Evolutionary conservation across 805 yeast genomes (phyloP).

Genomic region (Suhomyces sp.): DNA sequence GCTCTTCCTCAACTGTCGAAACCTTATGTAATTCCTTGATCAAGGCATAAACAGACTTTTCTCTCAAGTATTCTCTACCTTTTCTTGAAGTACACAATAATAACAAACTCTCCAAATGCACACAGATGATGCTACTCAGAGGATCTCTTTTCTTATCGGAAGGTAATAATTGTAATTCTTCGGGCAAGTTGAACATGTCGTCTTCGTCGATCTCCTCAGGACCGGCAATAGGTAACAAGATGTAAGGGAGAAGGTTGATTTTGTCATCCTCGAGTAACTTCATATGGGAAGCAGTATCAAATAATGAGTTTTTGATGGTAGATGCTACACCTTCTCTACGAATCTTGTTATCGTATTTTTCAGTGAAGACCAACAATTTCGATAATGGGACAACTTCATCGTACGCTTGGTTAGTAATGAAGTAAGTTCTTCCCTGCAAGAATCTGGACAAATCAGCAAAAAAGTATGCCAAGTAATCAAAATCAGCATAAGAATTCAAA

Average conservation of each 20-base stretch:
- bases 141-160: slow-evolving; percentile 79
- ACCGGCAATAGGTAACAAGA: slow-evolving; percentile 76
- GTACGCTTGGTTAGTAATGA: slow-evolving; percentile 67
- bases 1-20: slow-evolving; percentile 41
- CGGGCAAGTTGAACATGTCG: slow-evolving; percentile 85
- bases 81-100: slow-evolving; percentile 72
- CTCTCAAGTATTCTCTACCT: slow-evolving; percentile 75
- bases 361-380: slow-evolving; percentile 81
- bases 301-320: slow-evolving; percentile 84
- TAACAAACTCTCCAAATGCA: slow-evolving; percentile 77
- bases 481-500: slow-evolving; percentile 70
- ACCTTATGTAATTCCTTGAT: slow-evolving; percentile 81
- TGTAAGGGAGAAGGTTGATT: slow-evolving; percentile 76
- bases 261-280: slow-evolving; percentile 56
- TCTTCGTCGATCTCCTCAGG: slow-evolving; percentile 78
- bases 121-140: slow-evolving; percentile 56
- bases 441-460: slow-evolving; percentile 89
- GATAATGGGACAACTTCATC: slow-evolving; percentile 77
- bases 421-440: slow-evolving; percentile 70
- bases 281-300: slow-evolving; percentile 71
- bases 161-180: slow-evolving; percentile 76
- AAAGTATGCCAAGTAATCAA: slow-evolving; percentile 80
- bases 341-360: slow-evolving; percentile 68
- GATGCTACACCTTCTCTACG: slow-evolving; percentile 93
- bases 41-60: slow-evolving; percentile 80